Evolutionary conservation across 1,139 yeast species (phyloP), one percentile per base, ranked within the genome.

Genomic region (Candida buenavistaensis): DNA sequence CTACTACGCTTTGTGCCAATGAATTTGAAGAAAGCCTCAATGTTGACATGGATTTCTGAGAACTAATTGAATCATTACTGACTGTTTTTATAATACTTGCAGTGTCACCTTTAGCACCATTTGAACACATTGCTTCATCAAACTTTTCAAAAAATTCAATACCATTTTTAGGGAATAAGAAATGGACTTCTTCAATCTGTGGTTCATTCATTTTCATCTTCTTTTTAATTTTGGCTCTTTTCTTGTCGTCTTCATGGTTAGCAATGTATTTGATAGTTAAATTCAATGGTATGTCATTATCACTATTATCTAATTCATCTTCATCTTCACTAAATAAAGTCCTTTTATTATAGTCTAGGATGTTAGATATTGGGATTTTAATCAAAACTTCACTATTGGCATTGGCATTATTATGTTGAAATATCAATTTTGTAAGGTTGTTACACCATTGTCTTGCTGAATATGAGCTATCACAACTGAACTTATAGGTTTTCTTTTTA

Each of bases 381-480:
- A 90, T 67, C 24, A 85, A 75, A 7, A 88, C 95, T 43, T 82
- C 82, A 47, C 82, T 82, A 13, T 82, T 82, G 26, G 73, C 67
- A 53, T 86, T 85, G 32, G 85, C 68, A 33, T 83, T 74, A 6
- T 89, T 71, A 23, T 62, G 46, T 39, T 62, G 64, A 57, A 90
- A 90, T 2, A 87, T 79, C 38, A 83, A 81, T 50, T 85, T 86
- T 43, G 86, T 85, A 32, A 90, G 60, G 12, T 75, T 66, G 40
- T 81, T 81, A 32, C 79, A 82, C 97, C 97, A 90, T 26, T 80
- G 76, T 38, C 84, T 70, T 0, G 97, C 97, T 5, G 82, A 67
- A 42, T 72, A 78, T 14, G 76, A 62, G 26, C 83, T 80, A 49
- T 89, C 97, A 1, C 95, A 84, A 42, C 74, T 74, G 48, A 90